A percentile compares a stretch with the other conserved stretches of the same genome.
These are phyloP conservation scores for Blastobotrys serpentis DNA, from an alignment of 1,139 yeast genomes.

Conservation along the genomic window DNA sequence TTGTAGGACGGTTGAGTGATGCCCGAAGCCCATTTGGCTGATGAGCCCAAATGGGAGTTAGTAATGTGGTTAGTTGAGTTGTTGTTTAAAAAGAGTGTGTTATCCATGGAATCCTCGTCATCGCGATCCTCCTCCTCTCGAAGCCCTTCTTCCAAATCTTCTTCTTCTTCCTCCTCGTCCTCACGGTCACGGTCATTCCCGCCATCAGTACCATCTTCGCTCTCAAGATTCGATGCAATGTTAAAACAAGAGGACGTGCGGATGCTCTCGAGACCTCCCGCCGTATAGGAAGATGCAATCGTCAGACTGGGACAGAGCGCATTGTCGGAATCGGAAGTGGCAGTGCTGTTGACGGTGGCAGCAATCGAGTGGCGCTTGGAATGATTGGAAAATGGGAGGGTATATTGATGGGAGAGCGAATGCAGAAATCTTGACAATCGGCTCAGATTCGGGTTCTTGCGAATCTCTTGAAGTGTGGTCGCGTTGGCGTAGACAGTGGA, in stretches of 20 bases:
- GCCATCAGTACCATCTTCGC: background rate
- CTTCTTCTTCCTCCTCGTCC: no score
- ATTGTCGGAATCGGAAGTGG: conserved; percentile 10
- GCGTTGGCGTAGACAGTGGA: background rate
- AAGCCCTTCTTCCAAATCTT: conserved; percentile 3
- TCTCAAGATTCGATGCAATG: background rate
- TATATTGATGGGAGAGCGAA: conserved; percentile 5
- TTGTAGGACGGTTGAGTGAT: conserved; percentile 26
- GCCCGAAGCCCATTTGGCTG: conserved; percentile 34
- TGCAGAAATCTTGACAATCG: conserved; percentile 8
- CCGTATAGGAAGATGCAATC: conserved; percentile 16
- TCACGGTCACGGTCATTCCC: conserved; percentile 10
- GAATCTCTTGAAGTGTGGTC: conserved; percentile 1
- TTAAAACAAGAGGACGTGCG: conserved; percentile 5
- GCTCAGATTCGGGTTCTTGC: conserved; percentile 6
- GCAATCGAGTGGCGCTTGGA: conserved; percentile 2
- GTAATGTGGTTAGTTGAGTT: conserved; percentile 8
- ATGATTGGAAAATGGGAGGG: background rate
- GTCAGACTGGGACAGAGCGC: conserved; percentile 16
- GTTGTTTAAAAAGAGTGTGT: conserved; percentile 8
- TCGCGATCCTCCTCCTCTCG: conserved; percentile 13
- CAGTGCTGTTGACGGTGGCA: conserved; percentile 7
- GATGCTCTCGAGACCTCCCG: conserved; percentile 4
- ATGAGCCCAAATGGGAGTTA: conserved; percentile 3
- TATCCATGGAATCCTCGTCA: conserved; percentile 16